Conservation (phyloP, 2,329 filamentous ascomycete species). For the Aspergillus piperis region DNA sequence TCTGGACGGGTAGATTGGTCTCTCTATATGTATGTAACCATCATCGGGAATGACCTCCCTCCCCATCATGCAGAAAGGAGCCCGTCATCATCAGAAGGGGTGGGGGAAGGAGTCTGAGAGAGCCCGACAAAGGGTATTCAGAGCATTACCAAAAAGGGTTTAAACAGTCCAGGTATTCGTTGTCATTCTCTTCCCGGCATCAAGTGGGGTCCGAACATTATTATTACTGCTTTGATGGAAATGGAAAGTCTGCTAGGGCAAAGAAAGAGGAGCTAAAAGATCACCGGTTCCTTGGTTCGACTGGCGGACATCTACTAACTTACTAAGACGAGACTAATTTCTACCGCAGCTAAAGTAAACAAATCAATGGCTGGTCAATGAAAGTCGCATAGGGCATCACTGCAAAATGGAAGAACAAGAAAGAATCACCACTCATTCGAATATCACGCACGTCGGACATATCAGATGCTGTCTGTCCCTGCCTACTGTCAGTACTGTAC, state of each 20-base stretch:
- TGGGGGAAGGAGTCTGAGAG: not conserved
- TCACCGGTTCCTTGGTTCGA: constrained; percentile 22
- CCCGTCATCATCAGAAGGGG: no score
- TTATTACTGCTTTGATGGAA: no score
- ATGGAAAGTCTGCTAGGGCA: not conserved
- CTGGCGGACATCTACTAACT: not conserved
- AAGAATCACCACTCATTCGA: not conserved
- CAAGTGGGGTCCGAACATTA: constrained; percentile 15
- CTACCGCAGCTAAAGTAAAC: constrained; percentile 4
- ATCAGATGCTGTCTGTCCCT: no score
- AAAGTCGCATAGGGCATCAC: not conserved
- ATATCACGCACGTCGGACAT: no score
- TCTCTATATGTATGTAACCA: constrained; percentile 2
- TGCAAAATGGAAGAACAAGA: not conserved
- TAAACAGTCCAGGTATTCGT: constrained; percentile 14
- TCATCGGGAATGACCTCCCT: not conserved
- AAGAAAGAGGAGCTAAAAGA: constrained; percentile 15
- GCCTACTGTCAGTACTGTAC: not conserved
- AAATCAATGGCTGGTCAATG: constrained; percentile 11
- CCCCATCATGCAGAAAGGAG: not conserved
- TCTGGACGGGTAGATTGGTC: no score
- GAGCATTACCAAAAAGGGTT: not conserved
- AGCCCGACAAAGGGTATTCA: not conserved
- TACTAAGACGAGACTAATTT: no score
- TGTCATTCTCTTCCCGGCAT: constrained; percentile 14